Evolutionary conservation across 1,284 basidiomycete genomes (phyloP), one percentile per base, ranked within the genome.

Genomic region (Singerocomus inundabilis): DNA sequence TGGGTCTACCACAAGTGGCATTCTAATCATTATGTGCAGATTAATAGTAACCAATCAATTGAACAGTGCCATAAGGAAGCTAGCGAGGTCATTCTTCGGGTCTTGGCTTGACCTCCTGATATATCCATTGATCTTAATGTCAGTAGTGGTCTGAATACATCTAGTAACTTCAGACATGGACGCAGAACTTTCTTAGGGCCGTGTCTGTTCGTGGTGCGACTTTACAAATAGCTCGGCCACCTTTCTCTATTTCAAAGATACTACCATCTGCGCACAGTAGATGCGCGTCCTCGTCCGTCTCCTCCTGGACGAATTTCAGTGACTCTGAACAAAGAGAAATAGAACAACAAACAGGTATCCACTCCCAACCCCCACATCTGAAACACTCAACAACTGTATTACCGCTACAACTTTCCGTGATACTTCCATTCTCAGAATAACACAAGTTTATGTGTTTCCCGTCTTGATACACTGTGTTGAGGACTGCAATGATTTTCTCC

Each of bases 351-450:
- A 88, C 88, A 21, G 92, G 91, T 37, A 72, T 72, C 94, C 94
- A 98, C 53, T 85, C 81, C 83, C 93, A 96, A 5, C 84, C 85
- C 6, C 77, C 77, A 55, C 85, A 90, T 21, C 94, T 78, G 49
- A 87, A 78, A 57, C 92, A 91, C 68, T 98, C 95, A 0, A 93
- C 84, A 1, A 93, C 80, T 0, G 71, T 61, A 25, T 72, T 69
- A 2, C 84, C 84, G 13, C 73, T 67, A 1, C 76, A 76, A 24
- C 70, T 69, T 4, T 63, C 54, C 1, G 64, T 65, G 18, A 77
- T 61, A 12, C 75, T 61, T 1, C 84, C 84, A 16, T 76, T 69
- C 12, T 63, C 62, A 4, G 64, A 66, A 60, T 91, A 93, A 32
- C 75, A 71, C 53, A 88, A 59, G 21, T 76, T 63, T 42, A 91